Conservation (phyloP, 805 yeast genomes). For the Metschnikowia lachancei region DNA sequence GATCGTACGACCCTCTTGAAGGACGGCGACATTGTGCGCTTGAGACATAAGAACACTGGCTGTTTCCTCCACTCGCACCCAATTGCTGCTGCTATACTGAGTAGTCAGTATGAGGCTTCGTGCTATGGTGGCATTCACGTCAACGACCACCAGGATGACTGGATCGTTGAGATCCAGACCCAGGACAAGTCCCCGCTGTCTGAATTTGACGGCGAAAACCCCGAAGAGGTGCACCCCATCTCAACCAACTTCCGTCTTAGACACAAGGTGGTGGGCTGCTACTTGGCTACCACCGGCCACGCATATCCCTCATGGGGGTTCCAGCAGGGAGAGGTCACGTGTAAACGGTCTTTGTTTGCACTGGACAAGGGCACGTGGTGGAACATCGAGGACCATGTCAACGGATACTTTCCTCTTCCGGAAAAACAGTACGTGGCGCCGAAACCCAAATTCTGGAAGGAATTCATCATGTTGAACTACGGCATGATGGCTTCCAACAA, state of each 20-base stretch:
- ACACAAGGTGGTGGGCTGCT: slow-evolving; percentile 65
- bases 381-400: slow-evolving; percentile 72
- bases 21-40: slow-evolving; percentile 66
- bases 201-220: slow-evolving; percentile 47
- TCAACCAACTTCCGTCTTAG: slow-evolving; percentile 69
- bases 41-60: slow-evolving; percentile 68
- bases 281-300: slow-evolving; percentile 70
- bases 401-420: slow-evolving; percentile 43
- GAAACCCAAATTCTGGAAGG: slow-evolving; percentile 71
- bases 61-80: slow-evolving; percentile 81
- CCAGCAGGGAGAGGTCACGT: slow-evolving; percentile 77
- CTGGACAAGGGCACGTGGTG: slow-evolving; percentile 72
- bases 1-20: slow-evolving; percentile 33
- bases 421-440: slow-evolving; percentile 36
- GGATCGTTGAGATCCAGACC: slow-evolving; percentile 81
- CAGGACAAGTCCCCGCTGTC: slow-evolving; percentile 47
- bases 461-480: slow-evolving; percentile 69
- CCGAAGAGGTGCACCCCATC: slow-evolving; percentile 62
- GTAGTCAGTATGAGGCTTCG: slow-evolving; percentile 73
- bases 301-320: slow-evolving; percentile 81
- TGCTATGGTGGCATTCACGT: slow-evolving; percentile 73
- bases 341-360: slow-evolving; percentile 50
- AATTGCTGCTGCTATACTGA: slow-evolving; percentile 70
- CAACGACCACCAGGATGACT: slow-evolving; percentile 83
- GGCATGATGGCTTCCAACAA: slow-evolving; percentile 89